Conservation (phyloP, 2,329 filamentous ascomycete genomes). For the Chrysosphaeria jannelii region DNA sequence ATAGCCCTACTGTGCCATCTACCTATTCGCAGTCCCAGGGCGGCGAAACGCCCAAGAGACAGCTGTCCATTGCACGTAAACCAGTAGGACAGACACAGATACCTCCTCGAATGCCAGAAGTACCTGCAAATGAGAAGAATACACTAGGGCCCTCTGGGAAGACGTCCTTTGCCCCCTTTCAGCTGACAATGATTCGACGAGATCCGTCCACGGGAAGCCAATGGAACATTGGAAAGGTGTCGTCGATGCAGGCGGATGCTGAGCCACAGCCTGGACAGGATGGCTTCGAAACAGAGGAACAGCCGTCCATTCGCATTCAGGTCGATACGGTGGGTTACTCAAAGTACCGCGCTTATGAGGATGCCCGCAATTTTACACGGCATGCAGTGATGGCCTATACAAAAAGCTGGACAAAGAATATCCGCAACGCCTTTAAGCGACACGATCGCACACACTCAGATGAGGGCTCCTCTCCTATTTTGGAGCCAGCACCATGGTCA, state of each 20-base stretch:
- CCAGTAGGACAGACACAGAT: too few species aligned
- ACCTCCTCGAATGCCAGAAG: too few species aligned
- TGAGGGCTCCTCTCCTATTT: background rate
- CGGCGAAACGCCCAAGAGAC: too few species aligned
- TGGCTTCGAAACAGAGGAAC: constrained; percentile 4
- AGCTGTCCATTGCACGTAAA: too few species aligned
- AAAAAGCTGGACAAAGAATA: constrained; percentile 16
- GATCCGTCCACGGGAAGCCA: constrained; percentile 37
- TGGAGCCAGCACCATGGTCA: too few species aligned
- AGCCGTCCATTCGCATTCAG: constrained; percentile 18
- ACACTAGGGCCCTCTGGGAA: too few species aligned
- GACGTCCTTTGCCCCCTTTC: constrained; percentile 15
- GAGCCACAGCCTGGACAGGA: too few species aligned
- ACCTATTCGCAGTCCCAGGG: too few species aligned
- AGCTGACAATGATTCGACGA: constrained; percentile 37
- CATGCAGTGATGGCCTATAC: constrained; percentile 19
- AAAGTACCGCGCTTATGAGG: constrained; percentile 19
- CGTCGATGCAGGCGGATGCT: constrained; percentile 22
- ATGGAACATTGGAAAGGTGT: constrained; percentile 45
- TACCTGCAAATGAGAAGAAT: too few species aligned
- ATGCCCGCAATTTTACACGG: background rate
- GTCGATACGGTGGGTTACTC: constrained; percentile 25
- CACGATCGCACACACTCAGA: background rate
- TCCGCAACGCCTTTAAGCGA: background rate
- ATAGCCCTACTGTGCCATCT: too few species aligned